phyloP scores from a whole-genome alignment of 2,329 filamentous ascomycete genomes.

The Albophoma yamanashiensis region DNA sequence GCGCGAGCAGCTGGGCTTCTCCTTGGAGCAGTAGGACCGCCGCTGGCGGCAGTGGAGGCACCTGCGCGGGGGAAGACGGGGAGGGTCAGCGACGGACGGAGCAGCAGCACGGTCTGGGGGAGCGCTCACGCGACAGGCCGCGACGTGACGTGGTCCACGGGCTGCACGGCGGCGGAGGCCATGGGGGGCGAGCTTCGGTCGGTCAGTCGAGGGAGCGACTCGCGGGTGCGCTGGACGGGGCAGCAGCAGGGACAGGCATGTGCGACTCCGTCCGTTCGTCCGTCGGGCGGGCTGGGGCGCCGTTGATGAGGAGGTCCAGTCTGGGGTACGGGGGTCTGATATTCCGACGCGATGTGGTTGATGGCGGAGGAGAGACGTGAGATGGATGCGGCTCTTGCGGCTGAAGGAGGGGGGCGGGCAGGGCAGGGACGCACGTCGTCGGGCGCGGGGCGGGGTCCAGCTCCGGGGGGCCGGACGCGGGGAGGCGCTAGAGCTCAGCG shows the following conservation, averaged over 20 bases:
- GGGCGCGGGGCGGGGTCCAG: not conserved
- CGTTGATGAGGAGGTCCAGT: not conserved
- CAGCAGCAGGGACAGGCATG: not conserved
- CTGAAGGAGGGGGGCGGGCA: no score
- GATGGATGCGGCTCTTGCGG: not conserved
- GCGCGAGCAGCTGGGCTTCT: constrained; percentile 22
- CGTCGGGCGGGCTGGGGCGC: not conserved
- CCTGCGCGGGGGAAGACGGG: constrained; percentile 8
- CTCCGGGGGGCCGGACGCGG: not conserved
- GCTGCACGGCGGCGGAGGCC: not conserved
- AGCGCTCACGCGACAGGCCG: constrained; percentile 16
- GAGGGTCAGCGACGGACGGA: not conserved
- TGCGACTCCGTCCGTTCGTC: not conserved
- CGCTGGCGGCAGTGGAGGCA: constrained; percentile 23
- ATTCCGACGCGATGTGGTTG: not conserved
- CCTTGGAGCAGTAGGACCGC: constrained; percentile 24
- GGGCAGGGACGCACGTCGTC: not conserved
- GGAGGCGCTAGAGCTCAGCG: no score
- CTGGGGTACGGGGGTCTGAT: not conserved
- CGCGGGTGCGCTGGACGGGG: not conserved
- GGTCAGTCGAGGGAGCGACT: no score
- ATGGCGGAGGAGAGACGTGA: not conserved
- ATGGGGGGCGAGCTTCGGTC: not conserved
- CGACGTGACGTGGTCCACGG: constrained; percentile 8
- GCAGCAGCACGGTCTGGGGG: not conserved